Base-by-base conservation (phyloP, 2,329 filamentous ascomycete genomes). In the Onygenales sp. region DNA sequence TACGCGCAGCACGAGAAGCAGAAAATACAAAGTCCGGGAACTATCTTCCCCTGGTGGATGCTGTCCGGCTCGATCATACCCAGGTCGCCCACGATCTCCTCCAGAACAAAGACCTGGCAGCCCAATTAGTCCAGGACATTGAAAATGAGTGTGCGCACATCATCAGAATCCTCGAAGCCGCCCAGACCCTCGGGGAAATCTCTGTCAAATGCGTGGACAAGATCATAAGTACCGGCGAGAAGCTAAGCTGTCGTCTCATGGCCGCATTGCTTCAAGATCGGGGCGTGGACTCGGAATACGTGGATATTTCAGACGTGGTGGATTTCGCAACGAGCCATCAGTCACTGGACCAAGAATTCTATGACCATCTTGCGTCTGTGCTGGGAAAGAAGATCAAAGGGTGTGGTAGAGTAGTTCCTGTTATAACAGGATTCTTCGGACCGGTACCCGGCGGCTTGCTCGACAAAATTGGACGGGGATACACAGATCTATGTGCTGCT, bases 401-500 rank as follows among this genome's bases (percentile, higher is more conserved):
- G 2, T 91, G 86, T 63, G 79, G 76, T 38, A 77, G 81, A 60
- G 80, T 81, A 55, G 83, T 92, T 1, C 87, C 88, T 1, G 86
- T 93, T 2, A 77, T 92, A 49, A 97, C 93, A 10, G 93, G 93
- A 13, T 98, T 93, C 76, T 98, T 98, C 68, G 93, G 93, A 55
- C 87, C 86, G 54, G 88, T 97, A 2, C 92, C 92, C 0, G 91
- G 91, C 11, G 92, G 91, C 57, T 78, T 98, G 54, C 82, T 98
- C 62, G 87, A 92, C 62, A 87, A 94, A 61, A 88, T 98, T 58
- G 93, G 93, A 17, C 86, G 93, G 62, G 93, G 93, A 33, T 98
- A 98, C 72, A 97, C 93, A 8, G 93, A 98, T 71, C 80, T 98
- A 46, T 97, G 93, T 68, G 92, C 93, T 10, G 91, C 93, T 5